Evolutionary conservation across 1,284 basidiomycete genomes (phyloP).

Genomic region (Apiotrichum gamsii): DNA sequence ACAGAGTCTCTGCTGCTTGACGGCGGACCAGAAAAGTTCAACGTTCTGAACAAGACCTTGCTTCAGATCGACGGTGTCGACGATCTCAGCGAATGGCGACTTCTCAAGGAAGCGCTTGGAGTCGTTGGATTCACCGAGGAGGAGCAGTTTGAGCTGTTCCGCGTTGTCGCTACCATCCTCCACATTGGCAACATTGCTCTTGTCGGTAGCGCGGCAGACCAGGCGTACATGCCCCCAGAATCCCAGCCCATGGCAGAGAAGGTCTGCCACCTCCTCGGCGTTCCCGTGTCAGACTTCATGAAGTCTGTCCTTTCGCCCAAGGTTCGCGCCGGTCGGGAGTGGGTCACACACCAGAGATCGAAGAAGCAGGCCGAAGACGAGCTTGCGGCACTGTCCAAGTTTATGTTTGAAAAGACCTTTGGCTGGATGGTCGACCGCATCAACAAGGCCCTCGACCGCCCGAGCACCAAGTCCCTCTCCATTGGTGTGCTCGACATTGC

Average conservation of each 20-base stretch:
- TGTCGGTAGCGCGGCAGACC: conserved; percentile 73
- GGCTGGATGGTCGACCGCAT: conserved; percentile 89
- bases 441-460: conserved; percentile 88
- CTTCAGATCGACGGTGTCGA: conserved; percentile 91
- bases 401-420: conserved; percentile 95
- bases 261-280: conserved; percentile 85
- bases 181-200: conserved; percentile 93
- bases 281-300: conserved; percentile 83
- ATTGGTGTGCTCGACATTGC: conserved; percentile 99
- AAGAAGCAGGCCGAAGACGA: conserved; percentile 91
- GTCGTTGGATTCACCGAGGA: conserved; percentile 61
- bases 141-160: conserved; percentile 90
- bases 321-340: conserved; percentile 91
- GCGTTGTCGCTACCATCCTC: conserved; percentile 85
- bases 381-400: conserved; percentile 87
- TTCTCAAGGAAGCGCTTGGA: conserved; percentile 54
- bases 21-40: conserved; percentile 73
- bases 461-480: conserved; percentile 79
- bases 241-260: conserved; percentile 60
- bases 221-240: conserved; percentile 72
- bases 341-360: conserved; percentile 90
- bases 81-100: conserved; percentile 80
- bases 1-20: conserved; percentile 70
- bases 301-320: conserved; percentile 81
- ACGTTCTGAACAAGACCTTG: conserved; percentile 83